phyloP scores from a whole-genome alignment of 345 rosid species.

The Draba incana region DNA sequence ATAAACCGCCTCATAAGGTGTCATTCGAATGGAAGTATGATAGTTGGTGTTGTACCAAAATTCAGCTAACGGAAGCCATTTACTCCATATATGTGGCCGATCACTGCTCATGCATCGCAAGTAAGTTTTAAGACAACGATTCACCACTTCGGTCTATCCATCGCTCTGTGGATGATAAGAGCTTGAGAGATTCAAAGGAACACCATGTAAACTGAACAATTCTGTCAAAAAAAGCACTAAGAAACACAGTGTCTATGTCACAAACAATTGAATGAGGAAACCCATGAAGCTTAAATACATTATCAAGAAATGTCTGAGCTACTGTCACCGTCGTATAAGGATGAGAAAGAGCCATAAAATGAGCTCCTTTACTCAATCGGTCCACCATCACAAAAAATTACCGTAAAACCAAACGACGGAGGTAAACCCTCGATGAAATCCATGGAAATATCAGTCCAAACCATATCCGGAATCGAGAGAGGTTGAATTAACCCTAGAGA shows the following conservation, averaged over 20 bases:
- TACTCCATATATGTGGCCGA: neutral
- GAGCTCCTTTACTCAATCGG: too few relatives aligned
- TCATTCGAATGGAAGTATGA: neutral
- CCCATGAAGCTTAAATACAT: too few relatives aligned
- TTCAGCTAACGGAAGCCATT: neutral
- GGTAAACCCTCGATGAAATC: too few relatives aligned
- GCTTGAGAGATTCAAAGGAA: neutral
- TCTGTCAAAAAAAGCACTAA: neutral
- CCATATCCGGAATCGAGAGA: too few relatives aligned
- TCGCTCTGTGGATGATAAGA: neutral
- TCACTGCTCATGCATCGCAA: neutral
- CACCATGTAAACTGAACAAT: neutral
- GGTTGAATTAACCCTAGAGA: too few relatives aligned
- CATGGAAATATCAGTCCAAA: too few relatives aligned
- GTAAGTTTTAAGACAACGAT: neutral
- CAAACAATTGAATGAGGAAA: neutral
- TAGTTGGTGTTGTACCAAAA: neutral
- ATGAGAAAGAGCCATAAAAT: too few relatives aligned
- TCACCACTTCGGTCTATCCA: neutral
- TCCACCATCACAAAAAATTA: too few relatives aligned
- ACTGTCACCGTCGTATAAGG: too few relatives aligned
- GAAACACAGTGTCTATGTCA: neutral
- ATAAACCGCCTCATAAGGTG: neutral
- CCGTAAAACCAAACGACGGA: too few relatives aligned
- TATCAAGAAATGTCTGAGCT: too few relatives aligned